These are phyloP conservation scores for Dovyalis caffra DNA, from an alignment of 345 rosid species.

Conservation along the genomic window DNA sequence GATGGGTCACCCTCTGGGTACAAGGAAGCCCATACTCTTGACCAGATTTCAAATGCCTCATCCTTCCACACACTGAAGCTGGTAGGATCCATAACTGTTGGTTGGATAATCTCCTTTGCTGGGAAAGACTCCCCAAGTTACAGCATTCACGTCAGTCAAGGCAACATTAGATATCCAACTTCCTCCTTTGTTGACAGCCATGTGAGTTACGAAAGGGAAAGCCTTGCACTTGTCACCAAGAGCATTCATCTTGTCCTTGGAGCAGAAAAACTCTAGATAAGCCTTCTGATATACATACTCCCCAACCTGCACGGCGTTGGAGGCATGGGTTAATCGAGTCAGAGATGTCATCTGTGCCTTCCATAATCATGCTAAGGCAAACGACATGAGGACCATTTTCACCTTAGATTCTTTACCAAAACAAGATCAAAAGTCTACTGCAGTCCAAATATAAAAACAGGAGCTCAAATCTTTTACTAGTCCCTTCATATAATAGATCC, in stretches of 20 bases:
- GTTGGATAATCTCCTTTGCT: slow-evolving; percentile 83
- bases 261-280: slow-evolving; percentile 92
- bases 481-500: neutral
- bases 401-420: neutral
- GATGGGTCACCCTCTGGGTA: slow-evolving; percentile 73
- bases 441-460: neutral
- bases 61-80: slow-evolving; percentile 97
- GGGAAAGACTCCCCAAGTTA: slow-evolving; percentile 98
- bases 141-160: slow-evolving; percentile 66
- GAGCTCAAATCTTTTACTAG: neutral
- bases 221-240: slow-evolving; percentile 69
- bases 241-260: slow-evolving; percentile 57
- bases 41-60: slow-evolving; percentile 96
- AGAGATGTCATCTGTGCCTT: neutral
- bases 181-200: slow-evolving; percentile 70
- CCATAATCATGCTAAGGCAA: neutral
- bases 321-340: neutral
- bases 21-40: slow-evolving; percentile 76
- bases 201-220: slow-evolving; percentile 54
- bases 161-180: slow-evolving; percentile 56
- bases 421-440: neutral
- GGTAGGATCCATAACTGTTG: slow-evolving; percentile 94
- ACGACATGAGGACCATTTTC: neutral
- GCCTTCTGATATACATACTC: slow-evolving; percentile 97
- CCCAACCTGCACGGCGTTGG: slow-evolving; percentile 74